Evolutionary conservation across 768 basidiomycete genomes (phyloP).

Genomic region (Tulasnella sp.): DNA sequence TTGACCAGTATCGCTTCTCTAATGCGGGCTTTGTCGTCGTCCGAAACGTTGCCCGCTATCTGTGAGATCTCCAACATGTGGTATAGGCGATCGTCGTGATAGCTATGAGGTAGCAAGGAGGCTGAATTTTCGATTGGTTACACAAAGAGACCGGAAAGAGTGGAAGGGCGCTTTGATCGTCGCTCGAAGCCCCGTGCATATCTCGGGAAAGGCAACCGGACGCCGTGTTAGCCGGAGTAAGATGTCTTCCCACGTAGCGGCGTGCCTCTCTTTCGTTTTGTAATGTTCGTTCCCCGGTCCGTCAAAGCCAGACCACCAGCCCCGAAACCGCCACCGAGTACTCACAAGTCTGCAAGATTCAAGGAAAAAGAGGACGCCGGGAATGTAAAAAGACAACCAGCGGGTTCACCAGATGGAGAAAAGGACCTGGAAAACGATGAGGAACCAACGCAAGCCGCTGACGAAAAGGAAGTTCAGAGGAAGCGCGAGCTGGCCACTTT

Average conservation of each 20-base stretch:
- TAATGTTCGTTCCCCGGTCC: constrained; percentile 9
- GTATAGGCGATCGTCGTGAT: background rate
- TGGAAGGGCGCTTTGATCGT: background rate
- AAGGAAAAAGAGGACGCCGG: background rate
- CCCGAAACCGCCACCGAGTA: background rate
- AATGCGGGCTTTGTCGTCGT: background rate
- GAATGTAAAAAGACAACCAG: background rate
- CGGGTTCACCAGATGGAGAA: background rate
- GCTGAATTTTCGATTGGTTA: background rate
- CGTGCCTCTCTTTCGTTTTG: background rate
- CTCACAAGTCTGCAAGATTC: background rate
- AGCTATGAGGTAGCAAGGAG: background rate
- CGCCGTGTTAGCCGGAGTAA: background rate
- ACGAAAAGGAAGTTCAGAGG: background rate
- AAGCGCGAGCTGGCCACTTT: constrained; percentile 36
- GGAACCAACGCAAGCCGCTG: background rate
- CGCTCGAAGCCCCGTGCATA: background rate
- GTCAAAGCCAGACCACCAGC: background rate
- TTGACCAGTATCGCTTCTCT: background rate
- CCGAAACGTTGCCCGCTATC: background rate
- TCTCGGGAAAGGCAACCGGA: background rate
- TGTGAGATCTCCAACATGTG: background rate
- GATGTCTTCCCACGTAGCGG: background rate
- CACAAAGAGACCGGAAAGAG: background rate
- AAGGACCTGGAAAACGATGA: background rate